Evolutionary conservation across 139 green algal species (phyloP), one percentile per base, ranked within the genome.

Genomic region (Coelastrella sp.): DNA sequence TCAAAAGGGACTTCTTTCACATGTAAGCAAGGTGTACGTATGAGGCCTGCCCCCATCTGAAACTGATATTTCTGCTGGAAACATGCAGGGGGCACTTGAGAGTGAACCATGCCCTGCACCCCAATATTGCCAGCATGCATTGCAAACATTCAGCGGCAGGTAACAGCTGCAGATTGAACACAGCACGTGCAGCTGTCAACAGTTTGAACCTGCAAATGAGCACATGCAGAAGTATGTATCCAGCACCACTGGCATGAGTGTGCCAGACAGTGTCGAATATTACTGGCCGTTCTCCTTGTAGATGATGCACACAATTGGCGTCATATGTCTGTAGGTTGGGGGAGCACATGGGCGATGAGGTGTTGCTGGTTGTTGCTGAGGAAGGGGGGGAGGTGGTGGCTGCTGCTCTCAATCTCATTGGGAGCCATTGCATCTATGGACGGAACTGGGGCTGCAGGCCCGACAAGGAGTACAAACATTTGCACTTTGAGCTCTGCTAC

Each of bases 401-500:
- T 11, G 97, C 91, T 0, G 97, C 97, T 3, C 93, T 99, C 19
- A 99, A 99, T 92, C 92, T 99, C 7, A 90, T 98, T 12, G 97
- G 97, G 72, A 95, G 91, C 10, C 89, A 99, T 63, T 93, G 94
- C 7, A 90, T 99, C 8, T 99, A 93, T 91, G 97, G 97, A 57
- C 92, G 97, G 66, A 98, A 99, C 93, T 99, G 97, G 97, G 97
- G 97, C 70, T 96, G 94, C 90, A 74, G 58, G 12, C n/a, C 76
- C 20, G 73, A 89, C 79, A 91, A 85, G 56, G 93, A 95, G 15
- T 78, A 88, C 25, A 68, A 95, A 78, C 87, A 96, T 87, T 94
- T 99, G 25, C 97, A 99, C 89, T 99, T 99, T 91, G 97, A 99
- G 93, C 92, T 98, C 12, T 99, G 97, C 93, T 99, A 98, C 91